Base-by-base conservation (phyloP, 2,329 filamentous ascomycete genomes). In the Didymella arachidicola region DNA sequence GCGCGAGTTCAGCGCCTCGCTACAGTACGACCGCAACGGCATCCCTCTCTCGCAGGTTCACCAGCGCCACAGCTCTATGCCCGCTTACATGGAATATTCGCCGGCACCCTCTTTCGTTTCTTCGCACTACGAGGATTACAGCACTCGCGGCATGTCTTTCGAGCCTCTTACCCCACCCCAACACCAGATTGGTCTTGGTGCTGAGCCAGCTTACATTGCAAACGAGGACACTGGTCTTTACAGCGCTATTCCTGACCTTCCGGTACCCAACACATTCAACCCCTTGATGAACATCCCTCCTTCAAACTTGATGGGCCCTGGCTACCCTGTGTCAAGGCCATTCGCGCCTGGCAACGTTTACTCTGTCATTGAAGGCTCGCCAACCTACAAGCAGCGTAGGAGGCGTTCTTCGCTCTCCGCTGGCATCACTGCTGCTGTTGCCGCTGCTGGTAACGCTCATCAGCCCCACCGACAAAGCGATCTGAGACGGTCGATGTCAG, bases 81-180 rank as follows among this genome's bases (percentile, higher is more conserved):
- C 95, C 48, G 91, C 93, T 19, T 99, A 96, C 77, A 89, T 98
- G 77, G 95, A 99, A 79, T 99, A 98, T 82, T 99, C 95, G 16
- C 95, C 95, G 52, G 95, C 95, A 0, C 95, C 95, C 2, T 98
- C 95, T 1, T 98, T 98, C 73, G 93, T 97, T 51, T 98, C 95
- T n/a, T 98, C 95, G 1, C 93, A 97, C 72, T 97, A 94, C 72
- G 95, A 98, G 75, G 94, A 98, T 77, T 99, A 97, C 83, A 96
- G 92, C 86, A 94, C 93, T 76, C 90, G 95, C 57, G 95, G 93
- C 50, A 88, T 98, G 72, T 98, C 94, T 2, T 99, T 94, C 76
- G 95, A 99, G 83, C 95, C 95, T 51, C 88, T 99, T 68, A 99
- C 95, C 0, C 95, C 95, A 58, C 95, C 95, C 16, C 95, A 98